phyloP scores from a whole-genome alignment of 495 filamentous ascomycete species.

The Collariella sp. region DNA sequence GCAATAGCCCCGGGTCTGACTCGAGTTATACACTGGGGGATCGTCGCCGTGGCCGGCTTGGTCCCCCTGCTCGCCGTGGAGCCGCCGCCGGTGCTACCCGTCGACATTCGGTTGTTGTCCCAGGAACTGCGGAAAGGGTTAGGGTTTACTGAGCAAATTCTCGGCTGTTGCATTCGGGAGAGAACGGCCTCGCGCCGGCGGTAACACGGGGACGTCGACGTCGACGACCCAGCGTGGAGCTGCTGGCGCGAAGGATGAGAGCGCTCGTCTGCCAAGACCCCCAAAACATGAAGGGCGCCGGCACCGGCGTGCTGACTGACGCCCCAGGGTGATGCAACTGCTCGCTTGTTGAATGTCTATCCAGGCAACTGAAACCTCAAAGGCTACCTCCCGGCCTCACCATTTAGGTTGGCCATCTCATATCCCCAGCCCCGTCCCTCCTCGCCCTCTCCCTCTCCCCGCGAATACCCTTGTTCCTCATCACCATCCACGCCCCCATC shows the following conservation, averaged over 20 bases:
- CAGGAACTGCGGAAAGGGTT: background rate
- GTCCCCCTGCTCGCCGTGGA: background rate
- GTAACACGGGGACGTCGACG: too few species aligned
- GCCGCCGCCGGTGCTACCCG: constrained; percentile 2
- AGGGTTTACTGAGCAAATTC: background rate
- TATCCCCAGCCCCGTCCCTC: constrained; percentile 14
- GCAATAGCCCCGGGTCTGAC: background rate
- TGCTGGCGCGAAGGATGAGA: too few species aligned
- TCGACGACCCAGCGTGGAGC: too few species aligned
- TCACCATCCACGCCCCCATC: constrained; percentile 21
- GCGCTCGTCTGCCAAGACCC: too few species aligned
- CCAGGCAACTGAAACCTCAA: background rate
- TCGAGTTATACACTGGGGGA: background rate
- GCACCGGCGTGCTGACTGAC: too few species aligned
- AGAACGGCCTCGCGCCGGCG: too few species aligned
- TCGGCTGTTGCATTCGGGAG: background rate
- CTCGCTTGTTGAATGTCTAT: too few species aligned
- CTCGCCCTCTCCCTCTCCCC: constrained; percentile 7
- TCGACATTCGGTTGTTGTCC: background rate
- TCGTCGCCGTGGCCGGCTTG: background rate
- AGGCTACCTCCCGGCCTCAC: background rate
- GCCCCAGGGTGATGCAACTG: too few species aligned
- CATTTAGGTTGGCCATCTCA: constrained; percentile 7
- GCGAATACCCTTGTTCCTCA: constrained; percentile 11
- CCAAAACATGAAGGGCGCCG: too few species aligned